Evolutionary conservation across 768 basidiomycete species (phyloP).

Genomic region (Neoboletus brunneissimus): DNA sequence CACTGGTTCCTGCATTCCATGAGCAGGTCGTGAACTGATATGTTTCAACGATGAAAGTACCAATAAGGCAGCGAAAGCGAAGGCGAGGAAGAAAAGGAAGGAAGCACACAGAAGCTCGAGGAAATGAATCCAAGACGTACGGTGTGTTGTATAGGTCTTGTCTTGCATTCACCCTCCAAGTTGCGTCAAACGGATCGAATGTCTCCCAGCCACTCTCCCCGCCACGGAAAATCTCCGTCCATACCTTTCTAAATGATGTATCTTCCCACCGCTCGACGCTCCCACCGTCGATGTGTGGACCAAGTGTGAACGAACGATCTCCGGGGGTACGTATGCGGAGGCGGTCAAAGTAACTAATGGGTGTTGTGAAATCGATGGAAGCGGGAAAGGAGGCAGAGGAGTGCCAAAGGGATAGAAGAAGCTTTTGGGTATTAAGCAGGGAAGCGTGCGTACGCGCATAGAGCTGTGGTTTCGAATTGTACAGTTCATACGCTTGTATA

Average conservation of each 20-base stretch:
- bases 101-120: background rate
- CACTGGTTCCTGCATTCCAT: constrained; percentile 44
- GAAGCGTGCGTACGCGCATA: constrained; percentile 65
- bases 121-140: constrained; percentile 29
- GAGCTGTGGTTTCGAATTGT: constrained; percentile 63
- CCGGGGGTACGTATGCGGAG: constrained; percentile 72
- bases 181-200: constrained; percentile 51
- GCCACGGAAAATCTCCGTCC: constrained; percentile 42
- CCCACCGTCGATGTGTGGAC: constrained; percentile 57
- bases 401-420: constrained; percentile 60
- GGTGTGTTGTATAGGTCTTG: constrained; percentile 63
- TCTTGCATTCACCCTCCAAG: constrained; percentile 45
- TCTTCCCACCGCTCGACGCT: constrained; percentile 59
- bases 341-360: constrained; percentile 76
- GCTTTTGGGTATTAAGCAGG: constrained; percentile 53
- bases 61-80: constrained; percentile 2
- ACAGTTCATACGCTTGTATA: constrained; percentile 72
- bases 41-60: background rate
- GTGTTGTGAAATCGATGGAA: constrained; percentile 47
- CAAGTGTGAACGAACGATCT: constrained; percentile 62
- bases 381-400: constrained; percentile 37
- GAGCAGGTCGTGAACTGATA: background rate
- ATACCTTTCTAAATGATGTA: constrained; percentile 39
- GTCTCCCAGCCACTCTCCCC: constrained; percentile 40
- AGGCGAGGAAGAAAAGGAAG: background rate